Conservation (phyloP, 2,329 filamentous ascomycete species). For the Diaporthe vaccinii region DNA sequence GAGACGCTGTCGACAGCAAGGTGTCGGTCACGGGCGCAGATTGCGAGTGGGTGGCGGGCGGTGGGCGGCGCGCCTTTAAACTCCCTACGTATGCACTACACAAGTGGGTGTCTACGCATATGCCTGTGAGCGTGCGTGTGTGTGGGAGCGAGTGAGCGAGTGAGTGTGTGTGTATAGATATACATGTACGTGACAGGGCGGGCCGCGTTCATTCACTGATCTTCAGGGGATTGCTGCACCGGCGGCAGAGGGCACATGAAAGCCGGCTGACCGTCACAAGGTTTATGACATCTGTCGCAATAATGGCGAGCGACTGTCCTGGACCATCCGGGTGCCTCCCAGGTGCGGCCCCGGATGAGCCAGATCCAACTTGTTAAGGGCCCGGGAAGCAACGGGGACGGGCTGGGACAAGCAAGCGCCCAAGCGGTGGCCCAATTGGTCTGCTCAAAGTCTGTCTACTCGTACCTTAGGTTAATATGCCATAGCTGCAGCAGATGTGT, state of each 20-base stretch:
- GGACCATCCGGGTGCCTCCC: conserved; percentile 28
- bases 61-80: not conserved
- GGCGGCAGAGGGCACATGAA: not conserved
- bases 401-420: not conserved
- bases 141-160: not conserved
- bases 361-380: not conserved
- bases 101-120: not conserved
- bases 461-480: not conserved
- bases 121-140: not conserved
- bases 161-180: not conserved
- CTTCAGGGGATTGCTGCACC: conserved; percentile 8
- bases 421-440: not conserved
- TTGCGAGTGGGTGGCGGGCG: not conserved
- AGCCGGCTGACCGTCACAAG: conserved; percentile 19
- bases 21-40: not conserved
- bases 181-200: not conserved
- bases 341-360: not conserved
- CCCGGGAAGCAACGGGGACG: conserved; percentile 16
- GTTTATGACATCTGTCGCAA: conserved; percentile 36
- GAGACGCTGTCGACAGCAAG: not conserved
- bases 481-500: not conserved
- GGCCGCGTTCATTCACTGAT: not conserved
- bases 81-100: not conserved
- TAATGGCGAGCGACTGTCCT: conserved; percentile 33
- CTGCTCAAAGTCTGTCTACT: not conserved